These are phyloP conservation scores for Fusarium drepaniforme DNA, from an alignment of 2,329 filamentous ascomycete species.

Conservation along the genomic window DNA sequence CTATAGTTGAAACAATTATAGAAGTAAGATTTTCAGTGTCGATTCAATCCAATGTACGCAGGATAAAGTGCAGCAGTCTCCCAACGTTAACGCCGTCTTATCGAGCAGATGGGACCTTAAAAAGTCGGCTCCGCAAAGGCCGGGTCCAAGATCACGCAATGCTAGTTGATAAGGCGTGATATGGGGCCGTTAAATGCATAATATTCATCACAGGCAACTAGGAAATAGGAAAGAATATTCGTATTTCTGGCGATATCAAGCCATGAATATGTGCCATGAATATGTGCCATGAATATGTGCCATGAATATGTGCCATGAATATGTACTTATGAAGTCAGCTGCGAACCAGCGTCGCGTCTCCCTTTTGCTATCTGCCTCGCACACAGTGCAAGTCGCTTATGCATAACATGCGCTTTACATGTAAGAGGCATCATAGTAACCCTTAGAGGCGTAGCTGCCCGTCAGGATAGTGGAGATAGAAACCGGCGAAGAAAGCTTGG, in stretches of 20 bases:
- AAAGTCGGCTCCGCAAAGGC: neutral
- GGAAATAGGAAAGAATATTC: neutral
- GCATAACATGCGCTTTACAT: constrained; percentile 16
- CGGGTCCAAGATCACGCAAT: neutral
- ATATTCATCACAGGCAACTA: neutral
- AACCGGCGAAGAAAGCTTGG: constrained; percentile 50
- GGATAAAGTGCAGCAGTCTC: neutral
- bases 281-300: neutral
- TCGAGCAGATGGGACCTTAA: neutral
- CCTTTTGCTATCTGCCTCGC: neutral
- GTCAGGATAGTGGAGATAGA: constrained; percentile 47
- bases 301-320: neutral
- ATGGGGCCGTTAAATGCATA: neutral
- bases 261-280: neutral
- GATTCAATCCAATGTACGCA: neutral
- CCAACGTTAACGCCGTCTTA: neutral
- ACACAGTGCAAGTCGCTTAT: neutral
- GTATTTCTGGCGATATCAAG: neutral
- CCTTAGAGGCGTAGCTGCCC: constrained; percentile 30
- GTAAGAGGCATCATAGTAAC: constrained; percentile 36
- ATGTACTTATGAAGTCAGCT: neutral
- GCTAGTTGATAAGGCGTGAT: neutral
- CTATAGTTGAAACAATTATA: neutral
- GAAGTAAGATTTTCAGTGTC: neutral
- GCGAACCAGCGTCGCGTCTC: neutral